Conservation (phyloP, 2,329 filamentous ascomycete genomes). For the Fusarium setosum region DNA sequence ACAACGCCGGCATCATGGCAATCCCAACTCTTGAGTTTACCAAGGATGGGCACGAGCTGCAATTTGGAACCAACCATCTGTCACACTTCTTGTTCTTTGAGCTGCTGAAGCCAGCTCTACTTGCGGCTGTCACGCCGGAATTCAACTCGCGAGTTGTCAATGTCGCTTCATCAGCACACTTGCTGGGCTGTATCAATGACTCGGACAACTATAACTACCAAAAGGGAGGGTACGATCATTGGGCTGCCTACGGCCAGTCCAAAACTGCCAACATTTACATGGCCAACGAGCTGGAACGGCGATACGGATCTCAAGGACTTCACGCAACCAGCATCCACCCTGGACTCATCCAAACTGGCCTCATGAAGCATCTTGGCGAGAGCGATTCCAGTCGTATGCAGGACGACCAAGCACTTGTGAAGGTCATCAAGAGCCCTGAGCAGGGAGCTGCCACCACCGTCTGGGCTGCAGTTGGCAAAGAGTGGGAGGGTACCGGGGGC, state of each 20-base stretch:
- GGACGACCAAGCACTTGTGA: not conserved
- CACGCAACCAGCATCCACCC: constrained; percentile 35
- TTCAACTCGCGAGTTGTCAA: constrained; percentile 60
- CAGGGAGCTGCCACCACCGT: constrained; percentile 38
- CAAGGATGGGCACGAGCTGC: constrained; percentile 40
- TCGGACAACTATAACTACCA: constrained; percentile 23
- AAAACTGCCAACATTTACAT: constrained; percentile 40
- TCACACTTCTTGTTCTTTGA: constrained; percentile 43
- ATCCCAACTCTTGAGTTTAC: constrained; percentile 17
- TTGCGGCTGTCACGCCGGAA: constrained; percentile 49
- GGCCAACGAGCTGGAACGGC: constrained; percentile 37
- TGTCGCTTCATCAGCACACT: constrained; percentile 56
- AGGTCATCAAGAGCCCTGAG: constrained; percentile 13
- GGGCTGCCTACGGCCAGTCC: constrained; percentile 28
- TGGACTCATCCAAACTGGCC: not conserved
- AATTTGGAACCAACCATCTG: constrained; percentile 43
- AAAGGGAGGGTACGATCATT: constrained; percentile 19
- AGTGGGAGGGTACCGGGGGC: constrained; percentile 33
- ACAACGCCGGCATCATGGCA: constrained; percentile 40
- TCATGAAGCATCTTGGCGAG: not conserved
- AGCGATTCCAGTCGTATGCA: not conserved
- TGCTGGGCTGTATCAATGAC: constrained; percentile 1
- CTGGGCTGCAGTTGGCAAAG: constrained; percentile 32
- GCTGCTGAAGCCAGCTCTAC: constrained; percentile 56
- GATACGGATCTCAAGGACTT: constrained; percentile 13